phyloP scores from a whole-genome alignment of 1,284 basidiomycete species.

The Xerocomus amazonicus region DNA sequence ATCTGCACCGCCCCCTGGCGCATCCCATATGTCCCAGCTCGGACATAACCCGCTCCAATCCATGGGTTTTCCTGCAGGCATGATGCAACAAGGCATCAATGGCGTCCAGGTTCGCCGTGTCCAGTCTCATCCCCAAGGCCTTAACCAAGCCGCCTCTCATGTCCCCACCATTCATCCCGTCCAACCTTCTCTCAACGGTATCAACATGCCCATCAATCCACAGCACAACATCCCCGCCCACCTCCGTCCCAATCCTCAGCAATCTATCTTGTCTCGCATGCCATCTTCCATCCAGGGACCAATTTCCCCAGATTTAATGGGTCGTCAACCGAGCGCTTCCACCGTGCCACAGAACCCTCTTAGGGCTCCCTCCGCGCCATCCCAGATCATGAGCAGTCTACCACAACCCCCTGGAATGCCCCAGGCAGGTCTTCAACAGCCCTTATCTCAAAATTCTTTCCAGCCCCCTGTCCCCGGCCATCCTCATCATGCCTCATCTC shows the following conservation, averaged over 20 bases:
- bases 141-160: conserved; percentile 36
- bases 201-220: conserved; percentile 42
- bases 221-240: conserved; percentile 38
- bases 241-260: conserved; percentile 33
- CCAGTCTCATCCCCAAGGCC: conserved; percentile 45
- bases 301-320: conserved; percentile 42
- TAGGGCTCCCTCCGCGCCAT: conserved; percentile 38
- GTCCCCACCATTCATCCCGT: conserved; percentile 39
- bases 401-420: conserved; percentile 42
- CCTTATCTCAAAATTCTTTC: conserved; percentile 45
- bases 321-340: conserved; percentile 35
- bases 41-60: conserved; percentile 35
- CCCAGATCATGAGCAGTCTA: conserved; percentile 50
- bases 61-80: conserved; percentile 40
- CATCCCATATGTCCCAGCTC: conserved; percentile 39
- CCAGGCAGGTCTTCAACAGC: conserved; percentile 35
- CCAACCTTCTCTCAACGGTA: conserved; percentile 33
- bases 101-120: conserved; percentile 44
- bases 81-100: conserved; percentile 36
- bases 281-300: conserved; percentile 40
- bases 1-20: conserved; percentile 31
- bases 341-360: conserved; percentile 39
- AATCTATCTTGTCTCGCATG: conserved; percentile 33
- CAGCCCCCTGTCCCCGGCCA: conserved; percentile 33
- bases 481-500: conserved; percentile 37